A percentile compares a stretch with the other conserved stretches of the same genome.
Conservation (phyloP, 768 basidiomycete species). For the Amanita phalloides region DNA sequence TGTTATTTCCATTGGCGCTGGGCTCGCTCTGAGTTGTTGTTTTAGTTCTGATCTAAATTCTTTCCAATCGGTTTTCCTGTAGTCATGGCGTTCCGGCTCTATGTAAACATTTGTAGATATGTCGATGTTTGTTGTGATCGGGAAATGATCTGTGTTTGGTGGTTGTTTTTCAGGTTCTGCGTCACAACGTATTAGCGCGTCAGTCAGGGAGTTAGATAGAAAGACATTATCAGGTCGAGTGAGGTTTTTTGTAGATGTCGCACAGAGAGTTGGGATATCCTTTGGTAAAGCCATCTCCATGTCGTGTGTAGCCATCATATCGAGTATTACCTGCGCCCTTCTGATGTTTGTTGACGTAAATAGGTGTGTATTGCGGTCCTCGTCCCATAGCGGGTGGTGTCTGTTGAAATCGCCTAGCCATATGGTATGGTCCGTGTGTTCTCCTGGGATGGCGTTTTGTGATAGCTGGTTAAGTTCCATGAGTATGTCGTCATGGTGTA, state of each 20-base stretch:
- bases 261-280: not conserved
- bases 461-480: not conserved
- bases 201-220: not conserved
- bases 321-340: not conserved
- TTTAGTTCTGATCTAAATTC: too few species aligned
- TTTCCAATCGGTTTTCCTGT: not conserved
- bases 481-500: not conserved
- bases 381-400: constrained; percentile 29
- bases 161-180: not conserved
- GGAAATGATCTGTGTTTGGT: not conserved
- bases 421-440: constrained; percentile 8
- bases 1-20: too few species aligned
- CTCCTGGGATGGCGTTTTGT: not conserved
- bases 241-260: not conserved
- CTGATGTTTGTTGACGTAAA: constrained; percentile 7
- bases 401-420: constrained; percentile 30
- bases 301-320: not conserved
- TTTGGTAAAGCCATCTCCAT: not conserved
- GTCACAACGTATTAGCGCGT: not conserved
- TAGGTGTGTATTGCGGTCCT: constrained; percentile 10
- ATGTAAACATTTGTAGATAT: not conserved
- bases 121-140: not conserved
- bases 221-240: not conserved
- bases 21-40: too few species aligned
- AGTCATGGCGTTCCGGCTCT: not conserved